A percentile compares a stretch with the other conserved stretches of the same genome.
phyloP scores from a whole-genome alignment of 805 yeast species.

The Clavispora santaluciae region DNA sequence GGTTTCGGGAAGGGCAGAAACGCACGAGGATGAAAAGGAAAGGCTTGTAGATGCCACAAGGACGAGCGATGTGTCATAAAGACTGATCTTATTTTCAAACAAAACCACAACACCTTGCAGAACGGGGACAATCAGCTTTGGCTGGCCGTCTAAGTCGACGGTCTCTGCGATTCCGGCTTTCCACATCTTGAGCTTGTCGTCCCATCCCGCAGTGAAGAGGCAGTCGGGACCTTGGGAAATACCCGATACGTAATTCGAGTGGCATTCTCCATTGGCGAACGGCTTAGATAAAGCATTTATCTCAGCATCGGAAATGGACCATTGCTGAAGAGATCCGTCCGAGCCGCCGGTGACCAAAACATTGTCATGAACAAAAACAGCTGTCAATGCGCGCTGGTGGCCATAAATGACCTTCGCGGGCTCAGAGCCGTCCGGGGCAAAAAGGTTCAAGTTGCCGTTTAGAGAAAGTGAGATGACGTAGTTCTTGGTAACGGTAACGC shows the following conservation, averaged over 20 bases:
- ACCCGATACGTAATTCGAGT: slow-evolving; percentile 64
- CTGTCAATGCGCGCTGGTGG: slow-evolving; percentile 79
- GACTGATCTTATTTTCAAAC: slow-evolving; percentile 26
- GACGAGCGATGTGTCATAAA: slow-evolving; percentile 13
- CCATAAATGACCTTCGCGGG: slow-evolving; percentile 48
- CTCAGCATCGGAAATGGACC: slow-evolving; percentile 39
- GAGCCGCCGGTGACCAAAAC: slow-evolving; percentile 62
- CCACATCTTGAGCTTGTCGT: slow-evolving; percentile 59
- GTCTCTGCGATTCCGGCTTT: slow-evolving; percentile 12
- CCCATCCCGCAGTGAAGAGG: slow-evolving; percentile 74
- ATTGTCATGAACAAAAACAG: slow-evolving; percentile 32
- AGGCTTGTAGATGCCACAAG: slow-evolving; percentile 17
- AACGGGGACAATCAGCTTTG: slow-evolving; percentile 27
- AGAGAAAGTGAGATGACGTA: slow-evolving; percentile 61
- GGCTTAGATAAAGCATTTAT: slow-evolving; percentile 28
- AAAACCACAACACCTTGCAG: slow-evolving; percentile 24
- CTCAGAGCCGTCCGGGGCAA: slow-evolving; percentile 31
- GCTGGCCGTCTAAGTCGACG: slow-evolving; percentile 25
- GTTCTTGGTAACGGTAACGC: slow-evolving; percentile 64
- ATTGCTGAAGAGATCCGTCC: slow-evolving; percentile 68
- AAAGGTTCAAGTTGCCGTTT: slow-evolving; percentile 67
- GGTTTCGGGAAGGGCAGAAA: slow-evolving; percentile 20
- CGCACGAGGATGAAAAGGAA: slow-evolving; percentile 20
- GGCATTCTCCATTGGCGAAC: slow-evolving; percentile 37
- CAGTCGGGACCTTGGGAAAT: slow-evolving; percentile 27